Conservation (phyloP, 495 filamentous ascomycete genomes). For the Annulohypoxylon maeteangense region DNA sequence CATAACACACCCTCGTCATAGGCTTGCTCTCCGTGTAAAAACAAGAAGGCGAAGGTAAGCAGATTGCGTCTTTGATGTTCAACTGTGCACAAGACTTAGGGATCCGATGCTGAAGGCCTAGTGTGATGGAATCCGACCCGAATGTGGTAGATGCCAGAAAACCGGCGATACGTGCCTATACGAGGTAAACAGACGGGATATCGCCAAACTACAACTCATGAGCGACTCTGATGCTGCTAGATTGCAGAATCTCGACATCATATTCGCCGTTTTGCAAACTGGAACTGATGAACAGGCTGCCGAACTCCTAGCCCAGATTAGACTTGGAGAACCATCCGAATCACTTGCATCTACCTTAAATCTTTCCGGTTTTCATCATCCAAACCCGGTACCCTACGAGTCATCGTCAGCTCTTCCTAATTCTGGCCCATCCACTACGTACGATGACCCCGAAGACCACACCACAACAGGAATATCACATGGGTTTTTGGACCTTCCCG, state of each 20-base stretch:
- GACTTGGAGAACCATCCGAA: slow-evolving; percentile 22
- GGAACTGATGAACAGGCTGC: slow-evolving; percentile 25
- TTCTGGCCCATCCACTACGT: neutral
- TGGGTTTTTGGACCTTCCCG: slow-evolving; percentile 29
- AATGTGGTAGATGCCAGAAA: slow-evolving; percentile 34
- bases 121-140: slow-evolving; percentile 39
- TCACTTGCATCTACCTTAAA: slow-evolving; percentile 8
- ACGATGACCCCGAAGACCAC: neutral
- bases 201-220: slow-evolving; percentile 28
- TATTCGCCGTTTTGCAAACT: slow-evolving; percentile 22
- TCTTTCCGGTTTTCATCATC: neutral
- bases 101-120: slow-evolving; percentile 16
- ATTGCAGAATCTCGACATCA: slow-evolving; percentile 21
- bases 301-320: slow-evolving; percentile 22
- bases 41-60: slow-evolving; percentile 38
- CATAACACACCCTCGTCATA: slow-evolving; percentile 30
- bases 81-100: neutral
- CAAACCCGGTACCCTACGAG: neutral
- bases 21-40: slow-evolving; percentile 38
- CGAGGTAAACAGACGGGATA: slow-evolving; percentile 39
- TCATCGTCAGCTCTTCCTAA: neutral
- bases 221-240: slow-evolving; percentile 32
- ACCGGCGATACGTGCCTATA: slow-evolving; percentile 33
- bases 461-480: neutral
- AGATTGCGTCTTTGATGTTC: neutral